phyloP scores from a whole-genome alignment of 1,284 basidiomycete genomes.

The Omphalotus olearius region DNA sequence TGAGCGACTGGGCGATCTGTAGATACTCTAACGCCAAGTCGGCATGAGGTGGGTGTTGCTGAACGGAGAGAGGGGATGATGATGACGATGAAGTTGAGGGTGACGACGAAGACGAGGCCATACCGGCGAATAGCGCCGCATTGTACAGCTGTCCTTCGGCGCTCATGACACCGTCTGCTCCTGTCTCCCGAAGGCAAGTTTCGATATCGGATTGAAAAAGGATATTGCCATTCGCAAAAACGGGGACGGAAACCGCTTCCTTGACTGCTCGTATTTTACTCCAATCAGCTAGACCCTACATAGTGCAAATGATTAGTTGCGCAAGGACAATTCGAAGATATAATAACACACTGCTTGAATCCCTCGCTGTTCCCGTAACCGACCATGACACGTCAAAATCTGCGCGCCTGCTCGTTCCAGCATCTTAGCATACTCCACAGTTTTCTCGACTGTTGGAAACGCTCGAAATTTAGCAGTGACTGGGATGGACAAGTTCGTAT shows the following conservation, averaged over 20 bases:
- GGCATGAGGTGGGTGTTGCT: constrained; percentile 55
- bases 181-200: constrained; percentile 75
- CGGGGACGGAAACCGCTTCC: constrained; percentile 84
- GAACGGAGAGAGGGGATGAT: constrained; percentile 22
- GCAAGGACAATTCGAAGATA: background rate
- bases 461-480: constrained; percentile 97
- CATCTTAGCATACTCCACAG: constrained; percentile 92
- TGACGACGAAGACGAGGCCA: constrained; percentile 17
- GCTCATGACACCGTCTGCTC: constrained; percentile 91
- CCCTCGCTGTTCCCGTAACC: constrained; percentile 89
- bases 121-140: constrained; percentile 72
- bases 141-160: constrained; percentile 97
- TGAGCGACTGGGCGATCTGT: constrained; percentile 68
- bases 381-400: constrained; percentile 91
- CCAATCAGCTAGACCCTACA: constrained; percentile 83
- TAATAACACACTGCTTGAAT: constrained; percentile 51
- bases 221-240: constrained; percentile 98
- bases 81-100: constrained; percentile 10
- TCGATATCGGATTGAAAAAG: constrained; percentile 81
- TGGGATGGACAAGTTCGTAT: constrained; percentile 80
- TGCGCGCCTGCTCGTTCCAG: constrained; percentile 94
- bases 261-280: constrained; percentile 83
- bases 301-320: constrained; percentile 11
- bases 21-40: constrained; percentile 85
- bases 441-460: constrained; percentile 83